These are phyloP conservation scores for Pythium rishiriense DNA, from an alignment of 352 stramenopile genomes.

Conservation along the genomic window DNA sequence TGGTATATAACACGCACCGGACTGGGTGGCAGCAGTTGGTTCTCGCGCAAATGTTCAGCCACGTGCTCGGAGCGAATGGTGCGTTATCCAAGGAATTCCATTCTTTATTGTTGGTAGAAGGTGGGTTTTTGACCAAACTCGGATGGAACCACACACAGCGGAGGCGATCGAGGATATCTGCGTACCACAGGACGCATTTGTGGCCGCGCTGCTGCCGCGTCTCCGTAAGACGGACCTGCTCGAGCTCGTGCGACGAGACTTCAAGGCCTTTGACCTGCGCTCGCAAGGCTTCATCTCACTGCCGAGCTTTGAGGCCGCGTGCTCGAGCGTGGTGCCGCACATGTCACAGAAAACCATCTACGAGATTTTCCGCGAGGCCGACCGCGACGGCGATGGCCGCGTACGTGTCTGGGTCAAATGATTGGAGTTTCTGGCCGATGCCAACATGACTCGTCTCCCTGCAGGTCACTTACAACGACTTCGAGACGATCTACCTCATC, in stretches of 20 bases:
- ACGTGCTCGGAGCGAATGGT: background rate
- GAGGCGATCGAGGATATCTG: conserved; percentile 20
- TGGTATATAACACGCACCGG: background rate
- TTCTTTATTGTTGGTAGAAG: too few relatives aligned
- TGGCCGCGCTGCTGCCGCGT: conserved; percentile 37
- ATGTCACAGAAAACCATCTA: conserved; percentile 35
- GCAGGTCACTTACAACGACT: conserved; percentile 72
- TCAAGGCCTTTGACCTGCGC: conserved; percentile 67
- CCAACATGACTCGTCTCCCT: background rate
- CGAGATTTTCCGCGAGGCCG: conserved; percentile 49
- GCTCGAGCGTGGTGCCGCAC: conserved; percentile 39
- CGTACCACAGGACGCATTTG: conserved; percentile 23
- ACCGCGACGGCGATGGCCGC: conserved; percentile 57
- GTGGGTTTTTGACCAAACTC: background rate
- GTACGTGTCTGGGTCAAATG: too few relatives aligned
- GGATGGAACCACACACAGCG: background rate
- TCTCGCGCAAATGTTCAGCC: conserved; percentile 57
- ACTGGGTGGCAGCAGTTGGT: conserved; percentile 36
- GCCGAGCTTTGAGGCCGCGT: conserved; percentile 53
- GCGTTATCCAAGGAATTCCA: background rate
- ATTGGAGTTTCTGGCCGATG: too few relatives aligned
- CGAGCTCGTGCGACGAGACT: conserved; percentile 51
- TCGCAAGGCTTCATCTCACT: conserved; percentile 67
- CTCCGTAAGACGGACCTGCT: conserved; percentile 49
- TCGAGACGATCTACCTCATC: conserved; percentile 61